These are phyloP conservation scores for Verticillium klebahnii DNA, from an alignment of 2,329 filamentous ascomycete species.

Conservation along the genomic window DNA sequence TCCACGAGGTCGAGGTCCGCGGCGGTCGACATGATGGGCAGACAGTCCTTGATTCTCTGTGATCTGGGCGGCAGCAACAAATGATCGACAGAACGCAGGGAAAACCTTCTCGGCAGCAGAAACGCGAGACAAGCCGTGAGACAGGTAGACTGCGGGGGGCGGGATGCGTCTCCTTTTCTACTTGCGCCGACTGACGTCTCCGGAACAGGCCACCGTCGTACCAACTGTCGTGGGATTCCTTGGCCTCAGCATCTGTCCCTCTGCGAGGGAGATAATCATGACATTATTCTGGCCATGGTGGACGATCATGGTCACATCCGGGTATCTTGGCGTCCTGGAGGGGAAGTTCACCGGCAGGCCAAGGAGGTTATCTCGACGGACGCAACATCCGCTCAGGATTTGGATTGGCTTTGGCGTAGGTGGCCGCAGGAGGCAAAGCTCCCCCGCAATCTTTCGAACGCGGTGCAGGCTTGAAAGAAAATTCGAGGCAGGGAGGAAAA, in stretches of 20 bases:
- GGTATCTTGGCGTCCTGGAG: not conserved
- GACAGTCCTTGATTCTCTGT: not conserved
- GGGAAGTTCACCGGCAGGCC: not conserved
- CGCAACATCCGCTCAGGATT: not conserved
- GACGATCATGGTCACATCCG: not conserved
- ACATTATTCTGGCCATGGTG: not conserved
- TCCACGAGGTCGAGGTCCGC: conserved; percentile 8
- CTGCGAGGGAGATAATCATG: not conserved
- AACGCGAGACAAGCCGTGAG: not conserved
- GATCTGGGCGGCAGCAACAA: not conserved
- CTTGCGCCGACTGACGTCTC: not conserved
- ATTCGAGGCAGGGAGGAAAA: not conserved
- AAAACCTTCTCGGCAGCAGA: not conserved
- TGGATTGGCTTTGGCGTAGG: not conserved
- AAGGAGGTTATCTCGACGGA: not conserved
- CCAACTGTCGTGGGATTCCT: not conserved
- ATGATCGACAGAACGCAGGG: not conserved
- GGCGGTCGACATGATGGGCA: conserved; percentile 6
- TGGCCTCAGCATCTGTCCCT: not conserved
- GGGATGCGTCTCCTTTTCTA: not conserved
- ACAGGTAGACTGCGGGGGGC: not conserved
- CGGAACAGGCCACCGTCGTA: not conserved
- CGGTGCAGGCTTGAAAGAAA: not conserved
- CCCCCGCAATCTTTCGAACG: not conserved
- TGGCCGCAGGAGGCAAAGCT: not conserved